These are phyloP conservation scores for Pholiota conissans DNA, from an alignment of 768 basidiomycete genomes.

Conservation along the genomic window DNA sequence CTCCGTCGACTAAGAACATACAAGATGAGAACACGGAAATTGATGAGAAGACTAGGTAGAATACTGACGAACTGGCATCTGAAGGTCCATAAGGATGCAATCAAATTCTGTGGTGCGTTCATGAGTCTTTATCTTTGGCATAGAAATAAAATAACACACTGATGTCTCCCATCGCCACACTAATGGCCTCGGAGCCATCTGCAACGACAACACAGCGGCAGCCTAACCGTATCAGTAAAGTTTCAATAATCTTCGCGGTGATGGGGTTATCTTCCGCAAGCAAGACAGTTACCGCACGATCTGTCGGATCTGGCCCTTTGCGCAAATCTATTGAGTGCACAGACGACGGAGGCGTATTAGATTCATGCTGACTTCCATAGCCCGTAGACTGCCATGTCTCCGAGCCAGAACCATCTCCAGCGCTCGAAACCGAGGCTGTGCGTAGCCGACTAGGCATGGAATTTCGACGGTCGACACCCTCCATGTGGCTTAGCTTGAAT, in stretches of 20 bases:
- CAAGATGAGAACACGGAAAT: slow-evolving; percentile 3
- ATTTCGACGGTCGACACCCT: slow-evolving; percentile 72
- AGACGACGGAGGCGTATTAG: slow-evolving; percentile 77
- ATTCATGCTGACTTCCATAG: slow-evolving; percentile 55
- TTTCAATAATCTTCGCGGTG: slow-evolving; percentile 96
- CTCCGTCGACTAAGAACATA: slow-evolving; percentile 74
- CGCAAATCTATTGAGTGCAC: slow-evolving; percentile 83
- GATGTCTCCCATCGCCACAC: slow-evolving; percentile 96
- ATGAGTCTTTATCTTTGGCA: slow-evolving; percentile 7
- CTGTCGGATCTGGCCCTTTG: slow-evolving; percentile 74
- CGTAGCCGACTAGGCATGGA: slow-evolving; percentile 88
- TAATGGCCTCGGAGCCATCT: slow-evolving; percentile 96
- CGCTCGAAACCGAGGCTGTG: slow-evolving; percentile 83
- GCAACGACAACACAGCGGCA: slow-evolving; percentile 95
- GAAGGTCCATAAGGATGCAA: slow-evolving; percentile 91
- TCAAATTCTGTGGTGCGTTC: slow-evolving; percentile 73
- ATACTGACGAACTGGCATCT: slow-evolving; percentile 90
- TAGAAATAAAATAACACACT: slow-evolving; percentile 55
- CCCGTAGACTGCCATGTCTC: slow-evolving; percentile 71
- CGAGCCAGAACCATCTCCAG: slow-evolving; percentile 76
- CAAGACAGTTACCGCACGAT: slow-evolving; percentile 90
- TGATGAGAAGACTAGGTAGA: not conserved
- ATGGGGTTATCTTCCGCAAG: slow-evolving; percentile 98
- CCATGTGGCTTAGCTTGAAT: slow-evolving; percentile 82
- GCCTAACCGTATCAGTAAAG: slow-evolving; percentile 87